These are phyloP conservation scores for Geranomyces michiganensis DNA, from an alignment of 192 early-diverging fungal species.

Conservation along the genomic window DNA sequence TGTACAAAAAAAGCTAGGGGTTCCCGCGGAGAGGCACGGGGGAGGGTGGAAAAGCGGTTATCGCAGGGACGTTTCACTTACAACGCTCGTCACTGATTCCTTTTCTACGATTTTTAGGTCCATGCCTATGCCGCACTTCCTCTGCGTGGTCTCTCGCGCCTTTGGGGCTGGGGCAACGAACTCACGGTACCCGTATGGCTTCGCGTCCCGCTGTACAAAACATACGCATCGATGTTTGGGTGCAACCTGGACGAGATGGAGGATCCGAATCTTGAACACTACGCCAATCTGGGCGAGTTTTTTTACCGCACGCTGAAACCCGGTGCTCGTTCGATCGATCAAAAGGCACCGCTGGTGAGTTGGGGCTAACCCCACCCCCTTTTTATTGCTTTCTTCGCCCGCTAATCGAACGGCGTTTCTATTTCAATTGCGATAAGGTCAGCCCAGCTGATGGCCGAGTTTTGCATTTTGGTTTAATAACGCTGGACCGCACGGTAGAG, in stretches of 20 bases:
- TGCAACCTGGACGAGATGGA: slow-evolving; percentile 96
- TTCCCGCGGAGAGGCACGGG: too few relatives aligned
- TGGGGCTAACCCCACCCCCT: neutral
- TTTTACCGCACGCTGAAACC: slow-evolving; percentile 90
- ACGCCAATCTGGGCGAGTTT: slow-evolving; percentile 86
- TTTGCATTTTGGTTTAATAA: slow-evolving; percentile 85
- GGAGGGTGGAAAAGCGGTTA: too few relatives aligned
- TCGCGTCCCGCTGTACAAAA: slow-evolving; percentile 71
- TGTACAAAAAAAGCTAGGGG: slow-evolving; percentile 2
- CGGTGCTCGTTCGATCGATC: slow-evolving; percentile 73
- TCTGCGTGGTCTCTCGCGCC: slow-evolving; percentile 83
- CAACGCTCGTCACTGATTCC: too few relatives aligned
- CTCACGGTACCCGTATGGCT: slow-evolving; percentile 78
- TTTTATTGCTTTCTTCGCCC: too few relatives aligned
- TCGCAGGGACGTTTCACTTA: too few relatives aligned
- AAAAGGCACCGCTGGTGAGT: slow-evolving; percentile 66
- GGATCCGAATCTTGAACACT: slow-evolving; percentile 74
- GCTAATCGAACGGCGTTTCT: too few relatives aligned
- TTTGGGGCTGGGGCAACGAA: slow-evolving; percentile 89
- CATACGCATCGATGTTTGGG: slow-evolving; percentile 85
- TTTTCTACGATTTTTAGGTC: slow-evolving; percentile 53
- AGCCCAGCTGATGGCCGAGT: slow-evolving; percentile 92
- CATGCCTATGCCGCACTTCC: slow-evolving; percentile 86
- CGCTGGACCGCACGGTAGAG: slow-evolving; percentile 74
- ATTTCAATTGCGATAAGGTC: too few relatives aligned